Evolutionary conservation across 2,329 filamentous ascomycete species (phyloP).

Genomic region (Arthrobotrys sphaeroides): DNA sequence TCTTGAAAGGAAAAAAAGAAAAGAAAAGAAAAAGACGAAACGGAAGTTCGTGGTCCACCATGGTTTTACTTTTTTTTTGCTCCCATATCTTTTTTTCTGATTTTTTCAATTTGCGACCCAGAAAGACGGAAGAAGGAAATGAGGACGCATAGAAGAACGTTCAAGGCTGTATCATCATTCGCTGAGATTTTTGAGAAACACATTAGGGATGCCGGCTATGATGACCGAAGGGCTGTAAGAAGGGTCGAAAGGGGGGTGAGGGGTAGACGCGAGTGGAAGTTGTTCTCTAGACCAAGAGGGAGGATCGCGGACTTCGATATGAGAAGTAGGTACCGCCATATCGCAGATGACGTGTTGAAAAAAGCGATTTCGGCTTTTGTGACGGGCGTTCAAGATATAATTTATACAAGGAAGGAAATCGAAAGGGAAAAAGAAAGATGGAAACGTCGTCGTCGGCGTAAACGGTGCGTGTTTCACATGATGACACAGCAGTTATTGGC

Average conservation of each 20-base stretch:
- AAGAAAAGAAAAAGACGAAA: slow-evolving; percentile 12
- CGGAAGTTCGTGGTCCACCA: slow-evolving; percentile 34
- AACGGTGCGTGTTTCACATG: slow-evolving; percentile 71
- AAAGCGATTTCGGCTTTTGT: slow-evolving; percentile 22
- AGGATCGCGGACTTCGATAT: slow-evolving; percentile 25
- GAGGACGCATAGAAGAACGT: slow-evolving; percentile 42
- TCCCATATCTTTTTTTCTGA: slow-evolving; percentile 32
- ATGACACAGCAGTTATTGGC: slow-evolving; percentile 91
- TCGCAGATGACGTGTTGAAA: slow-evolving; percentile 17
- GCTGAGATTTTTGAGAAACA: slow-evolving; percentile 39
- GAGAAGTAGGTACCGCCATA: slow-evolving; percentile 19
- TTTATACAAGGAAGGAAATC: slow-evolving; percentile 49
- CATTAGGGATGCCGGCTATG: slow-evolving; percentile 39
- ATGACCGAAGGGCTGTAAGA: slow-evolving; percentile 23
- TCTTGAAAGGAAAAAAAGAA: slow-evolving; percentile 3
- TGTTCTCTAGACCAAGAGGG: background rate
- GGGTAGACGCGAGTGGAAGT: slow-evolving; percentile 10
- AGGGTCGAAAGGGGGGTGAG: slow-evolving; percentile 3
- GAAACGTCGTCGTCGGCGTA: slow-evolving; percentile 40
- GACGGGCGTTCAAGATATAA: slow-evolving; percentile 22
- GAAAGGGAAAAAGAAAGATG: slow-evolving; percentile 20
- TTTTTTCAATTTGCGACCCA: slow-evolving; percentile 25
- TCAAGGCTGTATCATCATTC: slow-evolving; percentile 47
- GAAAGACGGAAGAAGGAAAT: slow-evolving; percentile 26
- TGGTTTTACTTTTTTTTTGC: slow-evolving; percentile 34